A percentile compares a stretch with the other conserved stretches of the same genome.
Conservation (phyloP, 1,284 basidiomycete genomes). For the Schizopora paradoxa region DNA sequence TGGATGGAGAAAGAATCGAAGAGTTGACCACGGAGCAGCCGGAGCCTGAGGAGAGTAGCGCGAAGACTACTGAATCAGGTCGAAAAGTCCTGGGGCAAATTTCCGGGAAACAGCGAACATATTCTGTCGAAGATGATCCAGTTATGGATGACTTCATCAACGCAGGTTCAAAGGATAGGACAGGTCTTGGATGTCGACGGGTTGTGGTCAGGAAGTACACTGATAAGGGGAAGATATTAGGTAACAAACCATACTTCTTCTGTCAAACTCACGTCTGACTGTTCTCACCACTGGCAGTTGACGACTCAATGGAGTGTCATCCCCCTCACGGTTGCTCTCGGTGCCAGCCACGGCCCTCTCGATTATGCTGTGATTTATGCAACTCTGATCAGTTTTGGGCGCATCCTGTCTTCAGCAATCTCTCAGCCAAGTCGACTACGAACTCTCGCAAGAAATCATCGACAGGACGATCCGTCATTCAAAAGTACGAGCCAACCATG, state of each 20-base stretch:
- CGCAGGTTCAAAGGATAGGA: slow-evolving; percentile 8
- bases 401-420: not conserved
- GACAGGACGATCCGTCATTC: slow-evolving; percentile 1
- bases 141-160: slow-evolving; percentile 24
- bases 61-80: too few species aligned
- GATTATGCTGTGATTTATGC: slow-evolving; percentile 17
- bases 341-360: not conserved
- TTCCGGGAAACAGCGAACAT: too few species aligned
- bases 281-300: not conserved
- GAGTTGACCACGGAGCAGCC: too few species aligned
- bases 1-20: too few species aligned
- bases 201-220: not conserved
- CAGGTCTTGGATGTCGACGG: slow-evolving; percentile 15
- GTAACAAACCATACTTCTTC: not conserved
- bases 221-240: not conserved
- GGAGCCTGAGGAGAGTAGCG: too few species aligned
- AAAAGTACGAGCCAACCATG: not conserved
- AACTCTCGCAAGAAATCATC: slow-evolving; percentile 1
- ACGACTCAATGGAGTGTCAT: slow-evolving; percentile 13
- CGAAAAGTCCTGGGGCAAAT: too few species aligned
- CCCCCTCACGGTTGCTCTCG: slow-evolving; percentile 20
- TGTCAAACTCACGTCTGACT: too few species aligned
- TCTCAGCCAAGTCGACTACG: not conserved
- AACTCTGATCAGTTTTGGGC: slow-evolving; percentile 6
- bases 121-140: slow-evolving; percentile 14